Evolutionary conservation across 148 eudicot species (phyloP).

Genomic region (Agrostemma githago): DNA sequence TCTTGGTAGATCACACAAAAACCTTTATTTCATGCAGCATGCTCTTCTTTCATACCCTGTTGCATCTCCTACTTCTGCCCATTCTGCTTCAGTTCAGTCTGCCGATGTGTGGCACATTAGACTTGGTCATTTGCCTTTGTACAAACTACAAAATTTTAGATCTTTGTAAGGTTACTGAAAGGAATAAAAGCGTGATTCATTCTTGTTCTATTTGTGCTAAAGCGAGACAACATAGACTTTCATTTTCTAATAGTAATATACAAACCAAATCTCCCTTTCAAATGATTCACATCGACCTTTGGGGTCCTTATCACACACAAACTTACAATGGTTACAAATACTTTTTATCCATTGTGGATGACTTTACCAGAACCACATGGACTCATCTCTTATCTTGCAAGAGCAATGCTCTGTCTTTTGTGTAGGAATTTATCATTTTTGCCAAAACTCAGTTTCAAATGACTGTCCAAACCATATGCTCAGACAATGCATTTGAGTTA

Average conservation of each 20-base stretch:
- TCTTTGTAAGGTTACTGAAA: neutral
- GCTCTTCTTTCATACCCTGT: neutral
- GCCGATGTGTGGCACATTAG: neutral
- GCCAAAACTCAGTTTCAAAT: neutral
- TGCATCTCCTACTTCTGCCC: neutral
- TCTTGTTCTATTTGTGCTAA: slow-evolving; percentile 1
- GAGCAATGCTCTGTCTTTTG: no score
- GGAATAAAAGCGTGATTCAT: neutral
- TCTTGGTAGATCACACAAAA: neutral
- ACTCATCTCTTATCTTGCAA: neutral
- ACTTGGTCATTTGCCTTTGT: neutral
- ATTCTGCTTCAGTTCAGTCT: neutral
- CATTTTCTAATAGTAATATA: neutral
- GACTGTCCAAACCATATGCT: neutral
- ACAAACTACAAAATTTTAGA: neutral
- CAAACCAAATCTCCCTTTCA: neutral
- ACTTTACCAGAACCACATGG: neutral
- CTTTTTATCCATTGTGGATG: neutral
- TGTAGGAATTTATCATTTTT: neutral
- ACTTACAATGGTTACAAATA: neutral
- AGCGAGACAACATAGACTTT: neutral
- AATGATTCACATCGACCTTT: slow-evolving; percentile 16
- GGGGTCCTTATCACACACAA: slow-evolving; percentile 27
- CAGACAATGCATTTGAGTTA: slow-evolving; percentile 1
- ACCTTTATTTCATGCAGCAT: neutral